Evolutionary conservation across 2,329 filamentous ascomycete species (phyloP).

Genomic region (Mycocentrospora acerina): DNA sequence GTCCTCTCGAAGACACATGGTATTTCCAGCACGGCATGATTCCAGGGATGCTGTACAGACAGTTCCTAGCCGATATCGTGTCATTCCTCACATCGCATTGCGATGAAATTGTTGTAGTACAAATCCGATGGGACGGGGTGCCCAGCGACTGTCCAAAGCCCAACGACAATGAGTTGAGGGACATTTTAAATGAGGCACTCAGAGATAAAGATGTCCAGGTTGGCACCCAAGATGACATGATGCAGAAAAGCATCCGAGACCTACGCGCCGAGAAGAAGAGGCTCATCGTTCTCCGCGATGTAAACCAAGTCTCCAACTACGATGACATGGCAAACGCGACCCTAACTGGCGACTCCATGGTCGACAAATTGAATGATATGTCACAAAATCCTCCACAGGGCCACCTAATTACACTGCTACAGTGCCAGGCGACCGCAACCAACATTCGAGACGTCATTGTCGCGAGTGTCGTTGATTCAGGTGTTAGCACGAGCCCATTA

Average conservation of each 20-base stretch:
- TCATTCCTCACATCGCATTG: slow-evolving; percentile 46
- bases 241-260: slow-evolving; percentile 21
- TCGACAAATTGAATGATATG: slow-evolving; percentile 26
- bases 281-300: slow-evolving; percentile 28
- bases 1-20: slow-evolving; percentile 47
- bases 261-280: slow-evolving; percentile 27
- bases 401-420: slow-evolving; percentile 33
- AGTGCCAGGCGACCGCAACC: slow-evolving; percentile 56
- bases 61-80: slow-evolving; percentile 47
- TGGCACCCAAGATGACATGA: slow-evolving; percentile 32
- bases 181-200: slow-evolving; percentile 41
- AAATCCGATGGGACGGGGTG: slow-evolving; percentile 55
- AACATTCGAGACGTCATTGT: slow-evolving; percentile 52
- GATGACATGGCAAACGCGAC: slow-evolving; percentile 37
- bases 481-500: slow-evolving; percentile 49
- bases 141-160: slow-evolving; percentile 50
- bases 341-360: slow-evolving; percentile 31
- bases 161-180: slow-evolving; percentile 43
- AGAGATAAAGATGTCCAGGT: slow-evolving; percentile 16
- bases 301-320: slow-evolving; percentile 34
- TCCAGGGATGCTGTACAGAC: slow-evolving; percentile 52
- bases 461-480: slow-evolving; percentile 49
- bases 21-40: slow-evolving; percentile 57
- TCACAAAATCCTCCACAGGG: slow-evolving; percentile 16
- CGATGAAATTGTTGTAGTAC: slow-evolving; percentile 53